Evolutionary conservation across 164 flowering plant genomes (phyloP).

Genomic region (Aristolochia contorta): DNA sequence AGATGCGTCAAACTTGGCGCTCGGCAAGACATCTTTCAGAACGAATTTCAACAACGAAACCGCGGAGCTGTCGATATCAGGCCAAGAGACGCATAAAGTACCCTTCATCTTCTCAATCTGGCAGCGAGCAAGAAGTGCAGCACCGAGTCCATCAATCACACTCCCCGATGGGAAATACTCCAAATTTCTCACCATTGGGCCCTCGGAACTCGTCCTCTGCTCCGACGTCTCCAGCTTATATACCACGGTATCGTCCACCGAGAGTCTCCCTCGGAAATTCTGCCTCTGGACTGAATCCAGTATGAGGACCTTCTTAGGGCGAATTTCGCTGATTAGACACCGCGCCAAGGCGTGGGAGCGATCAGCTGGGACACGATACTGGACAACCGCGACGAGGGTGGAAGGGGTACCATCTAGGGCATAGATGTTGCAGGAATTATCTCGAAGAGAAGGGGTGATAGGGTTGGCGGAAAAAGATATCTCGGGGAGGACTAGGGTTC

Average conservation of each 20-base stretch:
- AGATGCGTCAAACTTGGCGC: neutral
- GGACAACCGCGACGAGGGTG: conserved; percentile 5
- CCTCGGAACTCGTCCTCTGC: conserved; percentile 8
- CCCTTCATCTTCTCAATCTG: conserved; percentile 12
- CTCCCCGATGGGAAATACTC: conserved; percentile 14
- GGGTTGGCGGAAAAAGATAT: conserved; percentile 2
- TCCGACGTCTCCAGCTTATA: conserved; percentile 14
- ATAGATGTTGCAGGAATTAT: conserved; percentile 9
- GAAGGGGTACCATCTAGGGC: conserved; percentile 2
- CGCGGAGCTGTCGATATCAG: conserved; percentile 6
- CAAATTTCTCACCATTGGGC: neutral
- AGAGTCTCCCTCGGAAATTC: conserved; percentile 11
- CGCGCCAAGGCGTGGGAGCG: conserved; percentile 9
- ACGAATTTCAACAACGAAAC: conserved; percentile 7
- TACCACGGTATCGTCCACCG: conserved; percentile 7
- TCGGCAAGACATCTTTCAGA: conserved; percentile 1
- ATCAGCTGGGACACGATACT: conserved; percentile 6
- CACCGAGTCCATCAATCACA: conserved; percentile 12
- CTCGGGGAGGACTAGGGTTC: conserved; percentile 16
- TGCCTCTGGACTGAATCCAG: conserved; percentile 10
- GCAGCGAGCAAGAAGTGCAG: conserved; percentile 10
- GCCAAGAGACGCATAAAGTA: conserved; percentile 10
- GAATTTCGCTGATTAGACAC: conserved; percentile 3
- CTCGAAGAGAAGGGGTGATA: conserved; percentile 6
- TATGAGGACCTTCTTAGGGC: conserved; percentile 7